Evolutionary conservation across 331 rosid genomes (phyloP), one percentile per base, ranked within the genome.

Genomic region (Spiraea crenata): DNA sequence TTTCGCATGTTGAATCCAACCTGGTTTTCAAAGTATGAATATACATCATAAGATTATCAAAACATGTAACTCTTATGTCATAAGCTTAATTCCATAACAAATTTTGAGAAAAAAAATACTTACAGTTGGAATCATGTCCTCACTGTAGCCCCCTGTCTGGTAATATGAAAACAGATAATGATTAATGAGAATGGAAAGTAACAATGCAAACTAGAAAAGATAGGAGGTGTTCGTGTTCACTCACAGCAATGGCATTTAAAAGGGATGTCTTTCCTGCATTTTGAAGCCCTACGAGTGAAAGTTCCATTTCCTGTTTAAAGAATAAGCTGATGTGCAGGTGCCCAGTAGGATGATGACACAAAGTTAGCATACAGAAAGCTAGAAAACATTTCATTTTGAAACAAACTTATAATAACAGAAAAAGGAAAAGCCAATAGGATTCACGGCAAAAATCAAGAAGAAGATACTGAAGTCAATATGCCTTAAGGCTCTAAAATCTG

Each of bases 71-170:
- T n/a, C 31, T 25, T 25, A 49, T 49, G 54, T 49, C 1, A 49
- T 15, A 14, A 31, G 19, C 35, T 6, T 3, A 20, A 60, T 17
- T 16, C 64, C 31, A 69, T 71, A 16, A 72, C 25, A n/a, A n/a
- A n/a, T 47, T 46, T 11, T 61, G 48, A 9, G 34, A 61, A 54
- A 69, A 66, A 82, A 66, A 72, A 71, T 57, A 82, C 95, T 34
- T 55, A 93, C 99, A 19, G 99, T 91, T 87, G 97, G 99, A 86
- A 93, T 91, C 99, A 93, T 93, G 85, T 93, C 97, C 81, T 93
- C 96, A 10, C 85, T 89, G 82, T 90, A 91, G 17, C 86, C 97
- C 54, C 97, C 99, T 3, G 97, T 86, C 99, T 89, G 90, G 63
- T 49, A n/a, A 58, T 25, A 25, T 35, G 44, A 72, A 85, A 70